Percentiles rank a stretch among this genome's conserved stretches.
Conservation (phyloP, 2,329 filamentous ascomycete species). For the Phialophora macrospora region DNA sequence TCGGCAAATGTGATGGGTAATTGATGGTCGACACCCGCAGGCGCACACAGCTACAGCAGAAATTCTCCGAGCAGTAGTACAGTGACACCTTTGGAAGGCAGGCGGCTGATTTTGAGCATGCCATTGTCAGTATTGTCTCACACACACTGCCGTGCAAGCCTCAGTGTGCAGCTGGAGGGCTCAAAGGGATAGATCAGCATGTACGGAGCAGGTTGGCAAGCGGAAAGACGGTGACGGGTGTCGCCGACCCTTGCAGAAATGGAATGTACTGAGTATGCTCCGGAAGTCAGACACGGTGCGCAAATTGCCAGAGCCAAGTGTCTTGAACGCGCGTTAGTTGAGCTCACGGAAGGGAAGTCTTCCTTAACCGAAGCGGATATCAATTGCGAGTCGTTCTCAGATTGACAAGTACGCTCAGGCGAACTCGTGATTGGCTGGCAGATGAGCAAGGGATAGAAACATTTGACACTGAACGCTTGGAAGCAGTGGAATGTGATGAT, state of each 20-base stretch:
- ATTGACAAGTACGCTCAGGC: background rate
- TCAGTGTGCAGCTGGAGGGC: background rate
- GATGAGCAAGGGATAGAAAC: background rate
- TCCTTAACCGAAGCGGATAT: background rate
- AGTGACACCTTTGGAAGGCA: conserved; percentile 19
- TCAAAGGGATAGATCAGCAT: background rate
- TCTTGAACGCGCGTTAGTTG: background rate
- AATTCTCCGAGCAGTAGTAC: conserved; percentile 28
- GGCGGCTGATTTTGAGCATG: background rate
- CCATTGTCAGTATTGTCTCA: conserved; percentile 9
- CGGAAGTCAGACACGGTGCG: background rate
- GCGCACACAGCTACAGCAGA: conserved; percentile 22
- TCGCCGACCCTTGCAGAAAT: background rate
- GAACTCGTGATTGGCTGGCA: background rate
- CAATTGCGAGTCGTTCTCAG: background rate
- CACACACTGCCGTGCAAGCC: conserved; percentile 12
- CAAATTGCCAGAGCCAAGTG: background rate
- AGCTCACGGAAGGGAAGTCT: background rate
- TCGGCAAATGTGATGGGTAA: conserved; percentile 31
- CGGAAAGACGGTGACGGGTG: background rate
- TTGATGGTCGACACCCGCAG: conserved; percentile 11
- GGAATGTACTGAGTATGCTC: background rate
- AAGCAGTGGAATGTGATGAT: background rate
- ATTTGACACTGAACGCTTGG: background rate
- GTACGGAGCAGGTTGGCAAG: background rate